phyloP scores from a whole-genome alignment of 805 yeast species.

The Candida yuanshanica region DNA sequence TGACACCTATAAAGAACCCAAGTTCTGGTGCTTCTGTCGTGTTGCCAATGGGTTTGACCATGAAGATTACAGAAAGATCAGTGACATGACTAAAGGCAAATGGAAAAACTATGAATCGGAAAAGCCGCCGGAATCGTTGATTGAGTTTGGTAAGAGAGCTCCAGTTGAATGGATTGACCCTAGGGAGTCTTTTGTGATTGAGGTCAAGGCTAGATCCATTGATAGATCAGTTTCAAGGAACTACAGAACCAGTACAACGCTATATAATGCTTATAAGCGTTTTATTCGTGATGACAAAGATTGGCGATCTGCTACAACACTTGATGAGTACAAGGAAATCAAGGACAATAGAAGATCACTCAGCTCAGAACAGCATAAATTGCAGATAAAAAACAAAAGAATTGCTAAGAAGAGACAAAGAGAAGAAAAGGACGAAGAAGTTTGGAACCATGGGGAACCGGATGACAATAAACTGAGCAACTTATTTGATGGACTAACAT shows the following conservation, averaged over 20 bases:
- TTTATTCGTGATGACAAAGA: constrained; percentile 64
- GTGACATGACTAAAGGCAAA: constrained; percentile 47
- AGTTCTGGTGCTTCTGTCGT: constrained; percentile 63
- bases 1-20: constrained; percentile 12
- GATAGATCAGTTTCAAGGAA: constrained; percentile 40
- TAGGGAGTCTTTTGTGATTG: constrained; percentile 67
- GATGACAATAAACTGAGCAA: constrained; percentile 11
- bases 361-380: constrained; percentile 20
- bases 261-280: constrained; percentile 72
- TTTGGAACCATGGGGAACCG: constrained; percentile 12
- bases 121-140: constrained; percentile 35
- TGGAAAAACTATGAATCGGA: constrained; percentile 45
- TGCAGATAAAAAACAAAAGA: constrained; percentile 24
- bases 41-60: constrained; percentile 81
- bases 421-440: constrained; percentile 18
- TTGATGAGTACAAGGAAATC: constrained; percentile 45
- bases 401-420: constrained; percentile 13
- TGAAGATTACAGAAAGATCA: constrained; percentile 55
- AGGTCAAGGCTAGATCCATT: constrained; percentile 75
- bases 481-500: constrained; percentile 41
- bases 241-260: constrained; percentile 62
- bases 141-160: constrained; percentile 51
- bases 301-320: constrained; percentile 47
- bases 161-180: constrained; percentile 84
- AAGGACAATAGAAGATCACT: constrained; percentile 18